These are phyloP conservation scores for Ascochyta clinopodiicola DNA, from an alignment of 2,329 filamentous ascomycete genomes.

Conservation along the genomic window DNA sequence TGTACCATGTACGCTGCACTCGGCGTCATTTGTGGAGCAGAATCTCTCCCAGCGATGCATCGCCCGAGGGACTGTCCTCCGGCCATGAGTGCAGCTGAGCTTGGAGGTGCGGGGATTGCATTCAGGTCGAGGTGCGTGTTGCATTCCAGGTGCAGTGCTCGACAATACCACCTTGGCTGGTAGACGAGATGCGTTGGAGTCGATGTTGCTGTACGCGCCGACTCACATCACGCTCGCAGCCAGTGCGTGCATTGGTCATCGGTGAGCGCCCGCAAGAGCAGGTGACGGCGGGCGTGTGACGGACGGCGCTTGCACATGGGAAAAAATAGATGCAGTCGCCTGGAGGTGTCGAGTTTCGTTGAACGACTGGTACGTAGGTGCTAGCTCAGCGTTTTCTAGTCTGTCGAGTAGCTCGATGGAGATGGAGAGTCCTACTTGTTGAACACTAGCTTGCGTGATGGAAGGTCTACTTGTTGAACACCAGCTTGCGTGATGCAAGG, in stretches of 20 bases:
- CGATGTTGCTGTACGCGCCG: constrained; percentile 15
- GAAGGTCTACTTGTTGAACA: neutral
- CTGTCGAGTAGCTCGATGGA: no score
- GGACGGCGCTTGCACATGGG: constrained; percentile 7
- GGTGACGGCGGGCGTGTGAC: constrained; percentile 16
- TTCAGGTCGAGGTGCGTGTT: neutral
- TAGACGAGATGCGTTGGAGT: neutral
- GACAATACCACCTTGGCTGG: constrained; percentile 1
- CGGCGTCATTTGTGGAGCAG: neutral
- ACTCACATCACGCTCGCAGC: constrained; percentile 9
- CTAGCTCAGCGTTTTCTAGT: neutral
- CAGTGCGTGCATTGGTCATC: constrained; percentile 11
- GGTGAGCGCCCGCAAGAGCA: constrained; percentile 6
- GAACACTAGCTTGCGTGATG: neutral
- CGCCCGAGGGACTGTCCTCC: neutral
- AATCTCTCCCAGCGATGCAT: neutral
- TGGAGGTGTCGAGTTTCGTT: neutral
- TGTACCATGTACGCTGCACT: constrained; percentile 3
- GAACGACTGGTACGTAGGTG: neutral
- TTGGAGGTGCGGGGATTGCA: neutral
- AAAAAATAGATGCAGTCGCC: constrained; percentile 7
- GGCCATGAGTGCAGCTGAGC: neutral
- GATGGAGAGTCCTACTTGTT: no score
- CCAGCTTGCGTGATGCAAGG: neutral
- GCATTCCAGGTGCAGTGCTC: neutral